Base-by-base conservation (phyloP, 331 rosid species). In the Malus hybrid region DNA sequence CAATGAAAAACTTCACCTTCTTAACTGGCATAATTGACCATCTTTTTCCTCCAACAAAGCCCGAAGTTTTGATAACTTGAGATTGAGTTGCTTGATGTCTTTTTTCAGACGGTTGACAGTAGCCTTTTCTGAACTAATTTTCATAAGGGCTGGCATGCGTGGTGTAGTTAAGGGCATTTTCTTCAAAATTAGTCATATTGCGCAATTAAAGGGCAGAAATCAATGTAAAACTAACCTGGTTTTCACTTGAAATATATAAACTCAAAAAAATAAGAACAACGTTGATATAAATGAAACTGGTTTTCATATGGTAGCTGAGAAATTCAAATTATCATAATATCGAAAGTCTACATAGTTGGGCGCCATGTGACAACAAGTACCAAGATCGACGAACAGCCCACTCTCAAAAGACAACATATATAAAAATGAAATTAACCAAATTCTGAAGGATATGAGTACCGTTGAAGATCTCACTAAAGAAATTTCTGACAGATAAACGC, bases 361-460 rank as follows among this genome's bases (percentile, higher is more conserved):
- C 1, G 44, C 46, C 46, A 39, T 39, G 12, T 3, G 46, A 9
- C 18, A 24, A 68, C 6, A n/a, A 1, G 29, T 14, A 66, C 13
- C 70, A 71, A 34, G 63, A 66, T 48, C 46, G 3, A 39, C 12
- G 44, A 55, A 28, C 19, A 13, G 8, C 9, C 4, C 36, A 3
- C 42, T 48, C 63, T 39, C 22, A 50, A 2, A 64, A 30, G 19
- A 22, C 19, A 68, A 39, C 6, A 11, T 10, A 69, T 19, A 36
- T 13, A 32, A 29, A 22, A 3, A 72, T 11, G 28, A 15, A 22
- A 57, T 2, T 28, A 69, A 28, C 3, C 20, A 65, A n/a, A 39
- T 72, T 58, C 52, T 26, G 19, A 89, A 93, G 97, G 98, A 91
- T 93, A 93, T 91, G 98, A 88, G 87, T 91, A 28, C 90, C 97